phyloP scores from a whole-genome alignment of 2,329 filamentous ascomycete species.

The Sporothrix sp. region DNA sequence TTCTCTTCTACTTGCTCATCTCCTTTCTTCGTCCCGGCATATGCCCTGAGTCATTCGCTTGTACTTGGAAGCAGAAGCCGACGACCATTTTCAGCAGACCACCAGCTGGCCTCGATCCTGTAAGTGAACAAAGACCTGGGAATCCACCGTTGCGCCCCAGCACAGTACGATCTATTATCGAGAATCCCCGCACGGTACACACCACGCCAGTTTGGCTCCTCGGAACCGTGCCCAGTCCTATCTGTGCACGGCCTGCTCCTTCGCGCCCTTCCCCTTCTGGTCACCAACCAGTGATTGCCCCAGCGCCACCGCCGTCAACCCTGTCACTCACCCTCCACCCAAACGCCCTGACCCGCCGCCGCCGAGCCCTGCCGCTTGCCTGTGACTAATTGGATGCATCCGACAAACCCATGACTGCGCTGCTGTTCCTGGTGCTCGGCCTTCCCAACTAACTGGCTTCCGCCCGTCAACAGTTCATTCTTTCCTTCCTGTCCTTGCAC shows the following conservation, averaged over 20 bases:
- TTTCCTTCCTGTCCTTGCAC: not conserved
- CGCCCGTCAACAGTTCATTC: not conserved
- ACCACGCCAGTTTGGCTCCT: not conserved
- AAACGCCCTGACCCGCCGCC: slow-evolving; percentile 3
- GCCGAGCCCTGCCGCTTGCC: not conserved
- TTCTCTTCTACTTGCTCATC: not conserved
- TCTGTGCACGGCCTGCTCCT: not conserved
- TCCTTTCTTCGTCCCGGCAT: too few relatives aligned
- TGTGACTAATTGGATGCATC: slow-evolving; percentile 5
- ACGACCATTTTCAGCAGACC: not conserved
- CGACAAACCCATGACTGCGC: not conserved
- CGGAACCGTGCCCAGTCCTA: not conserved
- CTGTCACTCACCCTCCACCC: not conserved
- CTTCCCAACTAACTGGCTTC: too few relatives aligned
- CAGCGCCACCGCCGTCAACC: not conserved
- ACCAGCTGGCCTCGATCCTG: not conserved
- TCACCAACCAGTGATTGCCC: not conserved
- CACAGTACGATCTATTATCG: slow-evolving; percentile 3
- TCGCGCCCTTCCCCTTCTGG: not conserved
- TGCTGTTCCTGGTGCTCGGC: not conserved
- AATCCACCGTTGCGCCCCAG: not conserved
- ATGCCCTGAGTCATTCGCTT: slow-evolving; percentile 18
- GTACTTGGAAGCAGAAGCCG: slow-evolving; percentile 11
- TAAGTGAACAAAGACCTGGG: slow-evolving; percentile 1
- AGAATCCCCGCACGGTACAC: not conserved